Base-by-base conservation (phyloP, 345 rosid species). In the Abelmoschus esculentus region DNA sequence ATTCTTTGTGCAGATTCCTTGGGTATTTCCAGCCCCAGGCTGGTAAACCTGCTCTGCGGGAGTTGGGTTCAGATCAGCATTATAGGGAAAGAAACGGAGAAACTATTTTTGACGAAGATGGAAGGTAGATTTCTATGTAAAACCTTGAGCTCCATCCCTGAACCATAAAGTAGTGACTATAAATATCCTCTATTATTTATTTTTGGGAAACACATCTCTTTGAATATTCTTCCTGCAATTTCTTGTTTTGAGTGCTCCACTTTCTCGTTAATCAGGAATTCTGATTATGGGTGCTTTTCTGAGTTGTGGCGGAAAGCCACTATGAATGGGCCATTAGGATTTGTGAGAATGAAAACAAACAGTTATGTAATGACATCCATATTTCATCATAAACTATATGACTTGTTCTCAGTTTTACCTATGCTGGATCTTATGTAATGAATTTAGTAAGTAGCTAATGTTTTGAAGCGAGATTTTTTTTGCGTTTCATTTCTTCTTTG, bases 31-130 rank as follows among this genome's bases (percentile, higher is more conserved):
- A 78, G 80, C 97, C 93, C 47, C 90, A 83, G 67, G 76, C 74
- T 57, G 92, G 86, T 62, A 87, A 79, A 76, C 90, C 90, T 71
- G 90, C 89, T n/a, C 74, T 86, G 31, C 88, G 98, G 98, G 96
- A 95, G 81, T 76, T 87, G 82, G 83, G 81, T 71, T 85, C 87
- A 36, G 87, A 88, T 70, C 85, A 81, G 75, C 80, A 79, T 61
- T 80, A 75, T 63, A 71, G 73, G 50, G 86, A 82, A 75, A 81
- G 77, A 77, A 87, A 81, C 80, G 95, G 91, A 62, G 86, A 84
- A 75, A 85, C 76, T n/a, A 73, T 77, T 75, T 64, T 73, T 32
- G 86, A 76, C 28, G 82, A 87, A 66, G 91, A 89, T 83, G 84
- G 78, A 82, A 86, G 91, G 97, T 89, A 85, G 15, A n/a, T 57